Conservation (phyloP, 345 rosid species). For the Cardamine occulta region DNA sequence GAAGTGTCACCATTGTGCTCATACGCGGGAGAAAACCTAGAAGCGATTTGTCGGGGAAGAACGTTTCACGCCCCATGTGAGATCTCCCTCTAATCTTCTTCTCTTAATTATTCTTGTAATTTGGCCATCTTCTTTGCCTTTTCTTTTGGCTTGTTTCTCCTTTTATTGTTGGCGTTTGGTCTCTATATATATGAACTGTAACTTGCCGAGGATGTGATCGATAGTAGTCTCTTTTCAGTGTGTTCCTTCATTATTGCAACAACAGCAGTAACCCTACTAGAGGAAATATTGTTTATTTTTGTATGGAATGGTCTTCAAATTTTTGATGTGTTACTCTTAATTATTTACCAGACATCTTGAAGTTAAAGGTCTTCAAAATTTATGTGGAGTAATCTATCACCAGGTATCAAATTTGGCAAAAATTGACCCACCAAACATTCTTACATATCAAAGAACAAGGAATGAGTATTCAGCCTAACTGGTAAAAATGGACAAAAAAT, state of each 20-base stretch:
- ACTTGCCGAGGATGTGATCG: constrained; percentile 5
- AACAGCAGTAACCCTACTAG: constrained; percentile 1
- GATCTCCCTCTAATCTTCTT: constrained; percentile 67
- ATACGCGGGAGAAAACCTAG: constrained; percentile 88
- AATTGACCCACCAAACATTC: not conserved
- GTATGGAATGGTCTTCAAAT: not conserved
- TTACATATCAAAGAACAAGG: not conserved
- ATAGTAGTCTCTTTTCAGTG: not conserved
- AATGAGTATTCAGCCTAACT: not conserved
- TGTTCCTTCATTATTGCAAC: constrained; percentile 13
- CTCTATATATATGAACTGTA: constrained; percentile 19
- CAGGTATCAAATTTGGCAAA: not conserved
- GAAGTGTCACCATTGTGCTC: constrained; percentile 96
- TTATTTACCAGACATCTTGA: not conserved
- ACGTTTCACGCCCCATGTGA: constrained; percentile 98
- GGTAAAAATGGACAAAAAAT: not conserved
- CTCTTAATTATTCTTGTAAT: not conserved
- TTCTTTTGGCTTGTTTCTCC: not conserved
- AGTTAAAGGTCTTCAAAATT: not conserved
- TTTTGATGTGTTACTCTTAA: not conserved
- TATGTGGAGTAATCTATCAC: not conserved
- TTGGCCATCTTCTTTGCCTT: not conserved
- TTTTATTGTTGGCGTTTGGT: constrained; percentile 3
- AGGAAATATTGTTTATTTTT: not conserved
- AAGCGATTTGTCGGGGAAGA: constrained; percentile 94